Conservation (phyloP, 352 stramenopile genomes). For the Phytophthora pinifolia region DNA sequence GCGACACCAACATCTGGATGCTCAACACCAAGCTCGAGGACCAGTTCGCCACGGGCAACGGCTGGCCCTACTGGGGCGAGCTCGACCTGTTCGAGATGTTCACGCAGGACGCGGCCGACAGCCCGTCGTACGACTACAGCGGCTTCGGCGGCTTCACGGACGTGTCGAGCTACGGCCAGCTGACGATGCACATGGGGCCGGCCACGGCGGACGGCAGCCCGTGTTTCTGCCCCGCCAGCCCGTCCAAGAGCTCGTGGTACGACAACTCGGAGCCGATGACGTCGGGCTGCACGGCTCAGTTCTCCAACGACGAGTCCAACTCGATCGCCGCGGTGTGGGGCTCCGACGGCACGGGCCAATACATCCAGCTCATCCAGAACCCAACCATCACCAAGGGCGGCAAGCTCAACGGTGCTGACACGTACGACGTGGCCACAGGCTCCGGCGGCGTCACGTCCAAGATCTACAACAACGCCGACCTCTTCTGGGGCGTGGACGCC, state of each 20-base stretch:
- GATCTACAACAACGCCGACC: conserved; percentile 79
- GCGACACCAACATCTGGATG: conserved; percentile 87
- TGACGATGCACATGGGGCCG: conserved; percentile 76
- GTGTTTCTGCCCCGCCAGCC: conserved; percentile 56
- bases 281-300: conserved; percentile 68
- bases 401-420: conserved; percentile 52
- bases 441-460: conserved; percentile 50
- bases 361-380: conserved; percentile 74
- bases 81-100: conserved; percentile 88
- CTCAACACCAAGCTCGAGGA: conserved; percentile 72
- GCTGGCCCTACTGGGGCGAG: conserved; percentile 78
- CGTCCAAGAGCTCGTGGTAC: conserved; percentile 59
- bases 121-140: conserved; percentile 51
- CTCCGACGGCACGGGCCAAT: conserved; percentile 59
- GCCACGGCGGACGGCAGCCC: conserved; percentile 35
- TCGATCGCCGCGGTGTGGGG: conserved; percentile 71
- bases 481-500: conserved; percentile 65
- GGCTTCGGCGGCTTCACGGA: conserved; percentile 38
- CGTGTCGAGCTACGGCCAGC: conserved; percentile 60
- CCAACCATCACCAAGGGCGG: conserved; percentile 61
- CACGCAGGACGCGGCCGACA: conserved; percentile 49
- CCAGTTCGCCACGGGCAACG: conserved; percentile 58
- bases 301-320: conserved; percentile 55
- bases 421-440: conserved; percentile 58
- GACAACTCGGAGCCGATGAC: conserved; percentile 59